Evolutionary conservation across 108 stramenopile genomes (phyloP), one percentile per base, ranked within the genome.

Genomic region (Skeletonema potamos): DNA sequence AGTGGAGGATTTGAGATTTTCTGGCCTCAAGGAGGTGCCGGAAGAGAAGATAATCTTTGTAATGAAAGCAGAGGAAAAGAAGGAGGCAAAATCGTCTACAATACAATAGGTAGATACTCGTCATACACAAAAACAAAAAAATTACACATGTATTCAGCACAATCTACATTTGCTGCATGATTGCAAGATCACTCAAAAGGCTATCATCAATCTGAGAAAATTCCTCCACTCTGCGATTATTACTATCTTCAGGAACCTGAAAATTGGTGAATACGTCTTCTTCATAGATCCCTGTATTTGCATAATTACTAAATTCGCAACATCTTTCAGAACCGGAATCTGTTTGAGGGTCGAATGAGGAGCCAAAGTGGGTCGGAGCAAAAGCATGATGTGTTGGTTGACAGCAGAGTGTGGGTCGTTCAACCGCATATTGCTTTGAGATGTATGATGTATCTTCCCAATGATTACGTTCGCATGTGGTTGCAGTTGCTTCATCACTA

Each of bases 1-100:
- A 22, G 72, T 73, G 7, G 33, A 78, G n/a, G 81, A 78, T 39
- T 27, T 78, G 28, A 66, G 66, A 58, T 54, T 68, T 54, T 68
- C 67, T 0, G 71, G 71, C 26, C 32, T 79, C 20, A 79, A 59
- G 51, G 34, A 63, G 10, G 56, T 62, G 5, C 27, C 7, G 11
- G 67, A 79, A 37, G 58, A 67, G 12, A 73, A 62, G 55, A 27
- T 64, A 27, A 39, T 68, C 24, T 73, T 73, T 48, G 72, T 67
- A 0, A 55, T 79, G 56, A 30, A 56, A 17, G 60, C 62, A 26
- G 78, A 73, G 72, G 54, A 24, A 1, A 44, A 56, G 46, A 44
- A 51, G n/a, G 27, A 41, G 6, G 57, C 22, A 2, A 62, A 51
- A 15, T 51, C 48, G n/a, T 51, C 48, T 22, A 22, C 48, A 34